Base-by-base conservation (phyloP, 2,329 filamentous ascomycete genomes). In the Colletotrichum higginsianum region DNA sequence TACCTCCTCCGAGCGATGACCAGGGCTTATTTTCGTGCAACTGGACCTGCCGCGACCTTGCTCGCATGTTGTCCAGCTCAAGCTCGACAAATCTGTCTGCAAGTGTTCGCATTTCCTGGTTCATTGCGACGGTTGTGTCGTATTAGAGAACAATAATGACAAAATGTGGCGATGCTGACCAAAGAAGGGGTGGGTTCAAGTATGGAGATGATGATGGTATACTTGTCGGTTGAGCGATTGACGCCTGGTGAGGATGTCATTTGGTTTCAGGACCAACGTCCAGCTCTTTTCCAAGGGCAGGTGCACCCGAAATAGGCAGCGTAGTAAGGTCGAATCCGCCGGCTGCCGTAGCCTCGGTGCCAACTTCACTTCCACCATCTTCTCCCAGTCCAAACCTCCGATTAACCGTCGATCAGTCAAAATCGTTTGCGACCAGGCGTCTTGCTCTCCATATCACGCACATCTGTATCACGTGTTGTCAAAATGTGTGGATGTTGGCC, bases 401-500 rank as follows among this genome's bases (percentile, higher is more conserved):
- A 56, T 8, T 16, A 53, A 44, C 13, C 12, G n/a, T n/a, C 18
- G 16, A 52, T 9, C 30, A 44, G 21, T 23, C 30, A 21, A 13
- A 21, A 23, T 2, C 13, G 21, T 4, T 56, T 21, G 35, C 6
- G 9, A 12, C 18, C 38, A 5, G 18, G 9, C 7, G 23, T 21
- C 15, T 38, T 16, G 12, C 18, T n/a, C 70, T 52, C 46, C 13
- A 44, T 52, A 21, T 4, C 12, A n/a, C n/a, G 13, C 49, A 3
- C 35, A 38, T 1, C 4, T 50, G 9, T 73, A 11, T 46, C 16
- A 23, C 23, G 53, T 67, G 8, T 6, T 35, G 42, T 18, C 75
- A 79, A 60, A 8, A 89, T 89, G 87, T 90, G 87, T 75, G 80
- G 88, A 6, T 88, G 86, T 76, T 88, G 87, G 78, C 83, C 86